Evolutionary conservation across 2,329 filamentous ascomycete genomes (phyloP), one percentile per base, ranked within the genome.

Genomic region (Pseudogymnoascus sp.): DNA sequence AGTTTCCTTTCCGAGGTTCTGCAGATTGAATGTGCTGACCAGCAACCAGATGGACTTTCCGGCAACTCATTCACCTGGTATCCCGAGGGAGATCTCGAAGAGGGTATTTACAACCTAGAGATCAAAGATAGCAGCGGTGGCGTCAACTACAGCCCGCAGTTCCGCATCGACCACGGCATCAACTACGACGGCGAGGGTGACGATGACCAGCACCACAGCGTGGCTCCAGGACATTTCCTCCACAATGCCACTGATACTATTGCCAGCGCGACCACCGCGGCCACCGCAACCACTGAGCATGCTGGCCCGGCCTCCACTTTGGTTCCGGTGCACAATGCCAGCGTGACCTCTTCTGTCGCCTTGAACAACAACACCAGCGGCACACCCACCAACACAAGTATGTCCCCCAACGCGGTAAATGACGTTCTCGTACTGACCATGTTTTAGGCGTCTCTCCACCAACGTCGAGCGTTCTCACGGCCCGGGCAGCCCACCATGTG

Each of bases 121-220:
- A 72, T 72, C 26, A 13, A 44, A 15, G 72, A 72, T 59, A 53
- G 56, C 2, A 64, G 62, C 15, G 29, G 29, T 1, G 60, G 60
- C 7, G 33, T 61, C 29, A 72, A 73, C 67, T 72, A 70, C 65
- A 68, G 66, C 56, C 19, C 64, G 7, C 66, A 69, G 62, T 72
- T 72, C 64, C 42, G 65, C 23, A 53, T 72, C n/a, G 64, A 65
- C 31, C 69, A 69, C 29, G 67, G 65, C 19, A 44, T 56, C 50
- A 3, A 7, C 29, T 56, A 33, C 10, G 29, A 56, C 17, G 29
- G 29, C 10, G n/a, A 56, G 50, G 50, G 26, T 33, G 50, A 33
- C 17, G n/a, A 56, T n/a, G 50, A 19, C n/a, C 26, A 56, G 26
- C 26, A 56, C 50, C 50, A 13, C 50, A 56, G 50, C 29, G 50